Evolutionary conservation across 202 grass and related monocot species (phyloP).

Genomic region (Hordeum pubiflorum): DNA sequence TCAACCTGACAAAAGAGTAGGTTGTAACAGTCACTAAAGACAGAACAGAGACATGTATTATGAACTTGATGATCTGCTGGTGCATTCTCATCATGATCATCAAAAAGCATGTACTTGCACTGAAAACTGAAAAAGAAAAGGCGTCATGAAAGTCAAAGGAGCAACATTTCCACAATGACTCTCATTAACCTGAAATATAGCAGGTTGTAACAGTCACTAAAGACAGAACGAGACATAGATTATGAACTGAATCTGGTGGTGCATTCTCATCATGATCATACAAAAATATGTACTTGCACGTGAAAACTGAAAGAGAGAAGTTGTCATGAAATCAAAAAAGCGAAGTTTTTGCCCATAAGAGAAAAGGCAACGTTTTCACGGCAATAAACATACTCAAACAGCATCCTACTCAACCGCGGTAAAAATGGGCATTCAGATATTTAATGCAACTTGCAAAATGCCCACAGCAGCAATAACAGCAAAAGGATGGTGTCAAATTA

Average conservation of each 20-base stretch:
- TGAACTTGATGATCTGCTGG: neutral
- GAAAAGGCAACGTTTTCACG: neutral
- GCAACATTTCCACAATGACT: constrained; percentile 57
- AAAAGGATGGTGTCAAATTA: neutral
- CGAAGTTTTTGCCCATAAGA: neutral
- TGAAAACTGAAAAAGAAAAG: constrained; percentile 20
- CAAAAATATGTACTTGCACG: constrained; percentile 10
- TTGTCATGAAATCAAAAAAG: constrained; percentile 13
- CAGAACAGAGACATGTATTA: constrained; percentile 17
- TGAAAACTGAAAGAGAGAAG: constrained; percentile 18
- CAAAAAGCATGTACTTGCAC: constrained; percentile 9
- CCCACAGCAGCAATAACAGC: neutral
- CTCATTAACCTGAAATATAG: constrained; percentile 74
- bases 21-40: neutral
- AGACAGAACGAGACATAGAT: constrained; percentile 15
- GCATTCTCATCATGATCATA: neutral
- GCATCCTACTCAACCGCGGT: neutral
- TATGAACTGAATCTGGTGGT: neutral
- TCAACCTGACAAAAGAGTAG: constrained; percentile 58
- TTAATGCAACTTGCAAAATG: constrained; percentile 4
- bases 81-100: neutral
- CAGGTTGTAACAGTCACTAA: neutral
- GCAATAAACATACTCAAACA: constrained; percentile 1
- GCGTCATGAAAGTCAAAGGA: constrained; percentile 7
- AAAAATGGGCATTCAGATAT: neutral